A percentile compares a stretch with the other conserved stretches of the same genome.
Conservation (phyloP, 371 early-diverging fungal species). For the Syncephalastrum racemosum region DNA sequence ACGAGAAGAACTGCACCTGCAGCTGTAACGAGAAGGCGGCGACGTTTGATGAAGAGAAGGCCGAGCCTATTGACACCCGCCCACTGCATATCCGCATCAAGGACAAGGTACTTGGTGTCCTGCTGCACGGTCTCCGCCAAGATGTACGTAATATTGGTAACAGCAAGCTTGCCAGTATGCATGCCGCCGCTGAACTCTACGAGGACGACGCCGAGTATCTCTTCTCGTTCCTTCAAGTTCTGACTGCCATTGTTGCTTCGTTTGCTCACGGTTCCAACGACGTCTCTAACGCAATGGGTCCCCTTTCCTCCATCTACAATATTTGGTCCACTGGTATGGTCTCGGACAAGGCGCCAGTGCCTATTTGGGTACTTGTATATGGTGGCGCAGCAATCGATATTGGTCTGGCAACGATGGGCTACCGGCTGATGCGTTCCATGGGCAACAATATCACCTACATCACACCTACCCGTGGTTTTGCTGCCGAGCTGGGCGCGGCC, state of each 20-base stretch:
- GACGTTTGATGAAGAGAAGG: slow-evolving; percentile 9
- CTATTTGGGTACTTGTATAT: slow-evolving; percentile 78
- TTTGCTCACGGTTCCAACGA: slow-evolving; percentile 93
- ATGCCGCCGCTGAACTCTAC: slow-evolving; percentile 65
- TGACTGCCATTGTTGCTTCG: slow-evolving; percentile 84
- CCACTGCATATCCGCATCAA: slow-evolving; percentile 10
- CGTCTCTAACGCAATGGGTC: slow-evolving; percentile 88
- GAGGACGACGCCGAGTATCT: slow-evolving; percentile 82
- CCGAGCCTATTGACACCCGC: slow-evolving; percentile 1
- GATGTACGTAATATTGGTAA: slow-evolving; percentile 61
- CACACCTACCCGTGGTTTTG: slow-evolving; percentile 85
- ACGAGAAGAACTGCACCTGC: background rate
- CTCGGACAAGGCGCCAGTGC: slow-evolving; percentile 61
- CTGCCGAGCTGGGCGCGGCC: slow-evolving; percentile 81
- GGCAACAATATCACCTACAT: slow-evolving; percentile 87
- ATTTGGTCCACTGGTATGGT: slow-evolving; percentile 67
- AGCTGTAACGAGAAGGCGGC: slow-evolving; percentile 2
- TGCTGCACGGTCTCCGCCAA: slow-evolving; percentile 51
- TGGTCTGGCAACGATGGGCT: slow-evolving; percentile 74
- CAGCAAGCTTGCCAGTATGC: slow-evolving; percentile 50
- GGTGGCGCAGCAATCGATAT: slow-evolving; percentile 81
- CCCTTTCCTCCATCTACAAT: slow-evolving; percentile 64
- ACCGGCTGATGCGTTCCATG: slow-evolving; percentile 71
- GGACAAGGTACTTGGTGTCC: slow-evolving; percentile 10
- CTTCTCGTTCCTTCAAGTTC: slow-evolving; percentile 83